Percentiles rank a stretch among this genome's conserved stretches.
Evolutionary conservation across 192 early-diverging fungal species (phyloP).

Genomic region (Podochytrium sp.): DNA sequence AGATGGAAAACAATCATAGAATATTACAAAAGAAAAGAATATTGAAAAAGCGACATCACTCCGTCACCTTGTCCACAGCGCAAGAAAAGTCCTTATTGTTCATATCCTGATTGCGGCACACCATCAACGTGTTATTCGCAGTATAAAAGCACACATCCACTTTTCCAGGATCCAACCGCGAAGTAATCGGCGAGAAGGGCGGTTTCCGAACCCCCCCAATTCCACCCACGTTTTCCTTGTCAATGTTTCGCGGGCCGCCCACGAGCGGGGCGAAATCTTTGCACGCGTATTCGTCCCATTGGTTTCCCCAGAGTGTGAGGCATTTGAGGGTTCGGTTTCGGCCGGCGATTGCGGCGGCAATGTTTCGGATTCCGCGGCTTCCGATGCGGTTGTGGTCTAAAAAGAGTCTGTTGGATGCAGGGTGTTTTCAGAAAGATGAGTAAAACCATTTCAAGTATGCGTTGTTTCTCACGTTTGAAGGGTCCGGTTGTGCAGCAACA

Average conservation of each 20-base stretch:
- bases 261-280: constrained; percentile 44
- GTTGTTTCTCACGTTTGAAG: constrained; percentile 31
- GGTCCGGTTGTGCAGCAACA: constrained; percentile 46
- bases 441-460: background rate
- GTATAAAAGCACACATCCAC: constrained; percentile 51
- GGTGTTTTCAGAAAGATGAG: background rate
- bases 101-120: constrained; percentile 33
- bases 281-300: constrained; percentile 47
- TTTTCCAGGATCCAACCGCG: constrained; percentile 30
- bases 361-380: constrained; percentile 40
- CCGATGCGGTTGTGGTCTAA: constrained; percentile 55
- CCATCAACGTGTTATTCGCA: constrained; percentile 45
- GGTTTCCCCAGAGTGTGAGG: constrained; percentile 53
- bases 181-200: background rate
- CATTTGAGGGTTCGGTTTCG: constrained; percentile 34
- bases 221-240: constrained; percentile 3
- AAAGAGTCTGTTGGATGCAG: constrained; percentile 33
- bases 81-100: background rate
- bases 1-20: too few relatives aligned
- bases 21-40: too few relatives aligned
- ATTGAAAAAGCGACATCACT: too few relatives aligned
- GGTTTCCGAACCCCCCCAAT: background rate
- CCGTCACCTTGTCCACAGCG: background rate
- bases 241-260: constrained; percentile 38
- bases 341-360: constrained; percentile 35